phyloP scores from a whole-genome alignment of 495 filamentous ascomycete genomes.

The Penicillium cosmopolitanum region DNA sequence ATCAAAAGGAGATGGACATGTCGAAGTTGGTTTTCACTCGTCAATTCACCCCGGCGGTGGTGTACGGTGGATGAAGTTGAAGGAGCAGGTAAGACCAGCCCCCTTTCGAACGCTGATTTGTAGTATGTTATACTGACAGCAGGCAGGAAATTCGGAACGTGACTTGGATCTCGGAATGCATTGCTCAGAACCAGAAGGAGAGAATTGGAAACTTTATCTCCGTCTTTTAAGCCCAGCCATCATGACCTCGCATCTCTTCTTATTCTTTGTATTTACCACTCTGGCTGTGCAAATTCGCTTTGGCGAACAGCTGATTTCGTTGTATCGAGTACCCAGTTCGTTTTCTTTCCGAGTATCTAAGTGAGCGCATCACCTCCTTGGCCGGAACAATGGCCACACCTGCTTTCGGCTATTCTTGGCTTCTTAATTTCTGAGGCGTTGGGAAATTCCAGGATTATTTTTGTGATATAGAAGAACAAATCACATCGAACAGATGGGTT shows the following conservation, averaged over 20 bases:
- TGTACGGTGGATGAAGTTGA: constrained; percentile 97
- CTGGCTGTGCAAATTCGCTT: constrained; percentile 25
- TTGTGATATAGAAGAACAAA: constrained; percentile 39
- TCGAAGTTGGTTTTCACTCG: constrained; percentile 92
- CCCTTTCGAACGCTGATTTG: not conserved
- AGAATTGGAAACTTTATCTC: constrained; percentile 98
- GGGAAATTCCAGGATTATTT: constrained; percentile 23
- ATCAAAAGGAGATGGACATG: constrained; percentile 99
- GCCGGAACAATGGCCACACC: constrained; percentile 18
- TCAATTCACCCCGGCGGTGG: constrained; percentile 93
- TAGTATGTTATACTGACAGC: constrained; percentile 30
- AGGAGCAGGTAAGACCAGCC: constrained; percentile 79
- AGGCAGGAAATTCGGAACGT: constrained; percentile 96
- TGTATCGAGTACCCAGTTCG: constrained; percentile 35
- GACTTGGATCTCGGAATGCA: constrained; percentile 99
- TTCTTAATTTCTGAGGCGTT: constrained; percentile 35
- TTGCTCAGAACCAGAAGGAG: constrained; percentile 99
- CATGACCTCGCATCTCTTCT: constrained; percentile 17
- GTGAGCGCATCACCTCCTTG: constrained; percentile 38
- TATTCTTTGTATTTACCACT: constrained; percentile 24
- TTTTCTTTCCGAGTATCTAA: constrained; percentile 28
- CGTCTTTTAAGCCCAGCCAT: constrained; percentile 66
- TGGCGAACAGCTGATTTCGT: constrained; percentile 22
- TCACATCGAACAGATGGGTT: constrained; percentile 20
- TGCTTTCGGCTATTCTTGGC: constrained; percentile 28